Conservation (phyloP, 495 filamentous ascomycete species). For the Achaetomiella virescens region DNA sequence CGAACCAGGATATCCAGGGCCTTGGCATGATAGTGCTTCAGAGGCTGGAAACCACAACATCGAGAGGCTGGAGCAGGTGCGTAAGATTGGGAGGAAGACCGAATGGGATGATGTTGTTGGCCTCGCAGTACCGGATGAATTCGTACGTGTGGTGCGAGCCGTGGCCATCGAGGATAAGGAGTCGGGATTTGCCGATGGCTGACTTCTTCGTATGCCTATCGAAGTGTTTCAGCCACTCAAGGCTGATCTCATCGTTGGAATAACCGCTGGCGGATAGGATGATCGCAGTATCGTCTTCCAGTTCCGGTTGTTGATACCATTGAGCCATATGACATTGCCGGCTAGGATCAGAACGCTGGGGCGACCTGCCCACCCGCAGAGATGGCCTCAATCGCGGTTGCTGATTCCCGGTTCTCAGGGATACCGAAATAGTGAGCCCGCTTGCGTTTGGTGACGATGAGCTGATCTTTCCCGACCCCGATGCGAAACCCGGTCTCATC, state of each 20-base stretch:
- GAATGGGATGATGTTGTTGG: background rate
- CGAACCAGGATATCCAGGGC: background rate
- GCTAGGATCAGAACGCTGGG: background rate
- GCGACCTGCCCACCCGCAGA: background rate
- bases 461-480: background rate
- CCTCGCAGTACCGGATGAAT: background rate
- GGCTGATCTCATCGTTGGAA: background rate
- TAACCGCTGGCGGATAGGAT: background rate
- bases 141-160: background rate
- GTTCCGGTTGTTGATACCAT: background rate
- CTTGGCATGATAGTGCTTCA: background rate
- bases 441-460: background rate
- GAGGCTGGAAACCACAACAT: background rate
- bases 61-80: background rate
- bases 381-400: background rate
- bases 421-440: too few relatives aligned
- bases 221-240: background rate
- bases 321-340: background rate
- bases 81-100: background rate
- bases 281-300: background rate
- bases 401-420: background rate
- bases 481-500: conserved; percentile 1
- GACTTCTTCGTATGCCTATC: background rate
- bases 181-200: background rate
- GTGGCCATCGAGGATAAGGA: background rate